Evolutionary conservation across 2,329 filamentous ascomycete species (phyloP).

Genomic region (Epichloe aotearoae): DNA sequence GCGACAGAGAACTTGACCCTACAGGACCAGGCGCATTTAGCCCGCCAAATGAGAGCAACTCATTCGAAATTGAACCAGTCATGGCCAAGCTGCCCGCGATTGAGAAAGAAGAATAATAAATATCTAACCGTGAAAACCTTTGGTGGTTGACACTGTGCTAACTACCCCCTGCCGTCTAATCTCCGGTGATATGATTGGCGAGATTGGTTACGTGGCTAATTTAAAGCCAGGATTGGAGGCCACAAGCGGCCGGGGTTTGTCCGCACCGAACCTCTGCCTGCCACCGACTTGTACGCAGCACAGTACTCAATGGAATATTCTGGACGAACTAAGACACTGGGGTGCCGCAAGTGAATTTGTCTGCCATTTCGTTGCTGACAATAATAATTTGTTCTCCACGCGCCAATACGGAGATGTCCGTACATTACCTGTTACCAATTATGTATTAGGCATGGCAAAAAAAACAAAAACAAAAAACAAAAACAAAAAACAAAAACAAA

Average conservation of each 20-base stretch:
- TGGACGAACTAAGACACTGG: not conserved
- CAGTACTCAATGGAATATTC: not conserved
- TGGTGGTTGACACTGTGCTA: no score
- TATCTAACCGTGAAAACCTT: not conserved
- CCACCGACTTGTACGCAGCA: not conserved
- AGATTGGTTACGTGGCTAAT: slow-evolving; percentile 2
- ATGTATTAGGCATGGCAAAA: no score
- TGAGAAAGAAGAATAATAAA: no score
- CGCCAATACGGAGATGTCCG: no score
- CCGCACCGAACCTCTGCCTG: not conserved
- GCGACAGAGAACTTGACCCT: no score
- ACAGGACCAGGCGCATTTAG: no score
- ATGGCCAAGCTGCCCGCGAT: no score
- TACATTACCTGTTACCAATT: no score
- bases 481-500: no score
- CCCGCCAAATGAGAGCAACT: no score
- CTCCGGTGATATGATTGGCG: not conserved
- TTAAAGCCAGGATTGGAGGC: not conserved
- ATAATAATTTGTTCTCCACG: not conserved
- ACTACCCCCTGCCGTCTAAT: not conserved
- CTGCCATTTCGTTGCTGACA: not conserved
- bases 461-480: no score
- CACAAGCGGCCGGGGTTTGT: not conserved
- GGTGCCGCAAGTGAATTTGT: not conserved
- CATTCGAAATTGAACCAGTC: no score